Evolutionary conservation across 345 rosid genomes (phyloP), one percentile per base, ranked within the genome.

Genomic region (Diplotaxis tenuifolia): DNA sequence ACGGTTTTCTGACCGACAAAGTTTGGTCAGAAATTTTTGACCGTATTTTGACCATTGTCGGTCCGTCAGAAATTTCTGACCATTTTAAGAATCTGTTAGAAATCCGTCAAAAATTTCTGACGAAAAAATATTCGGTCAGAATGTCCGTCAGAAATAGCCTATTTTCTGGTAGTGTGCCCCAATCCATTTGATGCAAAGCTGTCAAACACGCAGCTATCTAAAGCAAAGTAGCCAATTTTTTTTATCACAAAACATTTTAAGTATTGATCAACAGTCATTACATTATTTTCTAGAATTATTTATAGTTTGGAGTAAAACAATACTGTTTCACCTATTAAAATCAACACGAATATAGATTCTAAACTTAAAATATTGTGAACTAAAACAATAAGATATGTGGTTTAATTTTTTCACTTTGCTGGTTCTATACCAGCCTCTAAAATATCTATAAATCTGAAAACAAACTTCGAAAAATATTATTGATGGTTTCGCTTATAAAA

Each of bases 161-260:
- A n/a, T n/a, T n/a, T n/a, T n/a, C n/a, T n/a, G n/a, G n/a, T n/a
- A n/a, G n/a, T n/a, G n/a, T 69, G 74, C 70, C 9, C 70, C 70
- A 47, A 57, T 61, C 72, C 76, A 71, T 71, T 70, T 64, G 67
- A 70, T 70, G 80, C 75, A 65, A 70, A 71, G 76, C 80, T 77
- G 72, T 65, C 76, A 77, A 45, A 71, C 80, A 77, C 80, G 80
- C 76, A 65, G 71, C 71, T 32, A 65, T 70, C 28, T 25, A 49
- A 77, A 70, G 67, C 54, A 70, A 70, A 76, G 75, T 64, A 45
- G 75, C 68, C 66, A 38, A 31, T 47, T 65, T 57, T 40, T 54
- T 62, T 54, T 15, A 21, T 68, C 21, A 53, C 73, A 14, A 7
- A 36, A 55, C 74, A 27, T 15, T 53, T 67, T 10, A 49, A 19